These are phyloP conservation scores for Phytophthora kernoviae DNA, from an alignment of 352 stramenopile genomes.

Conservation along the genomic window DNA sequence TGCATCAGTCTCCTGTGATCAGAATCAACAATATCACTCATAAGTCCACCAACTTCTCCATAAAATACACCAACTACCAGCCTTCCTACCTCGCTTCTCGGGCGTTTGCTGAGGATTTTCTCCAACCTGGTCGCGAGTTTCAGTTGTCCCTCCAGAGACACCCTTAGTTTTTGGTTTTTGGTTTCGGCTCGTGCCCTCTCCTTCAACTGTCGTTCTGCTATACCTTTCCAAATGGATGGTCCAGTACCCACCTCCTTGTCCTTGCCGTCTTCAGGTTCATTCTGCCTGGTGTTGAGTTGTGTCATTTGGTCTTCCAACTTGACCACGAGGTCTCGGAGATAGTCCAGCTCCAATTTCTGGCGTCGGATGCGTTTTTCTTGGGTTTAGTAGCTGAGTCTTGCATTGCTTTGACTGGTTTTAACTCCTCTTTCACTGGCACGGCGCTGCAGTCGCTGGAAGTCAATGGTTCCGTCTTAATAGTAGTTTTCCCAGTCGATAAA, in stretches of 20 bases:
- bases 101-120: slow-evolving; percentile 24
- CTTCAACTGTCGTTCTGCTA: slow-evolving; percentile 32
- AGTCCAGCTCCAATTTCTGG: slow-evolving; percentile 40
- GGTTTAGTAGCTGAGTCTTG: slow-evolving; percentile 1
- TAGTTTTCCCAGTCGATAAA: not conserved
- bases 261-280: not conserved
- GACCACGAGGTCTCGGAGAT: slow-evolving; percentile 35
- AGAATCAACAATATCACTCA: not conserved
- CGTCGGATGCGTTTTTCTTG: slow-evolving; percentile 44
- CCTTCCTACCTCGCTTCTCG: slow-evolving; percentile 17
- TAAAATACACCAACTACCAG: not conserved
- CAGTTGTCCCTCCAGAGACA: slow-evolving; percentile 37
- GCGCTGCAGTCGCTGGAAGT: not conserved
- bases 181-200: slow-evolving; percentile 30
- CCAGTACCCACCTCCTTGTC: not conserved
- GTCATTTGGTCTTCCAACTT: slow-evolving; percentile 32
- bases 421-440: no score
- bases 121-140: slow-evolving; percentile 42
- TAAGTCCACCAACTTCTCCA: not conserved
- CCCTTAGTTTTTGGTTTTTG: slow-evolving; percentile 37
- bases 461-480: not conserved
- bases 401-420: not conserved
- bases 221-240: slow-evolving; percentile 31
- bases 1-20: slow-evolving; percentile 10
- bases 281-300: slow-evolving; percentile 19